A percentile compares a stretch with the other conserved stretches of the same genome.
Evolutionary conservation across 73 alveolate genomes (phyloP).

Genomic region (Breviolum minutum): DNA sequence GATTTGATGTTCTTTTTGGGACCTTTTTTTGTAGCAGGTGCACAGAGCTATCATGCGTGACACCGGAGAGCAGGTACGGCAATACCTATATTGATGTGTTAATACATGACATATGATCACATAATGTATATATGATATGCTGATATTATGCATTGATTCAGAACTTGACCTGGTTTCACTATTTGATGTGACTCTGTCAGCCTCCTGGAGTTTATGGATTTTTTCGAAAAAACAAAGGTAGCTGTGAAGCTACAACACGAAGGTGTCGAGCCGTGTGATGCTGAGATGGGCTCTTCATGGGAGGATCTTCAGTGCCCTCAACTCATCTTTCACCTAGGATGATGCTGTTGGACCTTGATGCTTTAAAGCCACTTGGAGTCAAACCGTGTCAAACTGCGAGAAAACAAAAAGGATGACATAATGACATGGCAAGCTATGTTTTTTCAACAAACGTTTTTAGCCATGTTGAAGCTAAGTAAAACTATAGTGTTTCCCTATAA

Average conservation of each 20-base stretch:
- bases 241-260: conserved; percentile 92
- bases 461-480: not conserved
- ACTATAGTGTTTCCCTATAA: not conserved
- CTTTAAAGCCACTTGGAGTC: conserved; percentile 12
- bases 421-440: not conserved
- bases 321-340: not conserved
- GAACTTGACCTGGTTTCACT: too few species aligned
- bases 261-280: conserved; percentile 65
- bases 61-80: conserved; percentile 53
- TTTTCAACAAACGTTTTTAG: not conserved
- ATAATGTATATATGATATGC: too few species aligned
- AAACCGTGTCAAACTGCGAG: not conserved
- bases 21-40: not conserved
- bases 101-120: too few species aligned
- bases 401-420: too few species aligned
- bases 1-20: not conserved
- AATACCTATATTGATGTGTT: not conserved
- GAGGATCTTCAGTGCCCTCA: not conserved
- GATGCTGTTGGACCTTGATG: conserved; percentile 80
- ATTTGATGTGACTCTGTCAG: not conserved
- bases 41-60: conserved; percentile 63
- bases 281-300: not conserved
- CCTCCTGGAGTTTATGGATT: not conserved
- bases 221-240: not conserved
- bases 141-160: too few species aligned